Conservation (phyloP, 148 eudicot genomes). For the Rhododendron henanense region DNA sequence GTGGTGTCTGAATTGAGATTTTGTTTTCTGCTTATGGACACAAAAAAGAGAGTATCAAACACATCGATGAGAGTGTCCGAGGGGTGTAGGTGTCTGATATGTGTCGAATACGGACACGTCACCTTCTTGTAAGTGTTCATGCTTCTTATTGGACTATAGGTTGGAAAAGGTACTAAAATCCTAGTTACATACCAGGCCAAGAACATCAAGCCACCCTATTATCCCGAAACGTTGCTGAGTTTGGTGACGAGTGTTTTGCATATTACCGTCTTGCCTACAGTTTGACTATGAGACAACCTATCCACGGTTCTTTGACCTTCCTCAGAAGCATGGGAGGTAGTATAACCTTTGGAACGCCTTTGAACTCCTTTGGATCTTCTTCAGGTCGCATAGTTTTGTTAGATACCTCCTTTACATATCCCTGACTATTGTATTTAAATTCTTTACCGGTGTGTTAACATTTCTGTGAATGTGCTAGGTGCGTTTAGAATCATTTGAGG, state of each 20-base stretch:
- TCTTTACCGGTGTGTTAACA: neutral
- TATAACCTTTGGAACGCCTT: neutral
- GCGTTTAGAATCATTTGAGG: neutral
- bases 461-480: neutral
- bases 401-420: neutral
- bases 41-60: neutral
- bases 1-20: neutral
- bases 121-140: neutral
- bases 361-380: neutral
- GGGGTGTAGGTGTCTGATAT: neutral
- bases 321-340: neutral
- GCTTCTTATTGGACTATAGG: neutral
- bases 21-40: neutral
- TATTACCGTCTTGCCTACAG: neutral
- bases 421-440: neutral
- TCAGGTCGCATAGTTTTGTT: neutral
- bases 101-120: neutral
- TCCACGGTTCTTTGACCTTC: neutral
- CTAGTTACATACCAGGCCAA: neutral
- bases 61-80: neutral
- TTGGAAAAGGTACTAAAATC: neutral
- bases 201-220: neutral
- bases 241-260: neutral
- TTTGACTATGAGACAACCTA: neutral
- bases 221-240: neutral